Percentiles rank a stretch among this genome's conserved stretches.
Evolutionary conservation across 2,329 filamentous ascomycete genomes (phyloP).

Genomic region (Trichoderma guizhouense): DNA sequence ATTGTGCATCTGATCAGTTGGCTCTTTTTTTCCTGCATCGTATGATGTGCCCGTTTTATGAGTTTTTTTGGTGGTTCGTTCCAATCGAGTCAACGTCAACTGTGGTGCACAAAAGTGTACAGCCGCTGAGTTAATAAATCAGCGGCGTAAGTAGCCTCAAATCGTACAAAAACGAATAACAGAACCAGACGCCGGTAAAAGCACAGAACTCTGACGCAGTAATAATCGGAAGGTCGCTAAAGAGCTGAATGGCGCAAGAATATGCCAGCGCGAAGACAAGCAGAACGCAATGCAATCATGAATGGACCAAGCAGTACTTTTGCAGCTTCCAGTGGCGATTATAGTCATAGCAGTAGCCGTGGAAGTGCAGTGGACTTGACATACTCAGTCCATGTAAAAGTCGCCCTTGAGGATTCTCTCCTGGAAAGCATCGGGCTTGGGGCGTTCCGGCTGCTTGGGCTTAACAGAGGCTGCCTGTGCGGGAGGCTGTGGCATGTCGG

Average conservation of each 20-base stretch:
- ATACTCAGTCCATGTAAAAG: conserved; percentile 85
- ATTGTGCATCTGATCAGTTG: not conserved
- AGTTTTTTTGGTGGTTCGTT: not conserved
- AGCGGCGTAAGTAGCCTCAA: not conserved
- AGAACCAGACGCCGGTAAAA: not conserved
- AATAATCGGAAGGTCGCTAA: not conserved
- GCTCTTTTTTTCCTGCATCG: not conserved
- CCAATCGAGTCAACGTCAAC: not conserved
- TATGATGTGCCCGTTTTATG: not conserved
- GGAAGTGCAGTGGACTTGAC: not conserved
- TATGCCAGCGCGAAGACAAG: not conserved
- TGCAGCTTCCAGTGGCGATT: not conserved
- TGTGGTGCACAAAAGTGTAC: not conserved
- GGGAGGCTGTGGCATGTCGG: conserved; percentile 58
- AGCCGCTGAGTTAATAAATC: not conserved
- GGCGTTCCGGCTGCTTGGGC: conserved; percentile 45
- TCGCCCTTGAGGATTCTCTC: conserved; percentile 97
- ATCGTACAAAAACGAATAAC: conserved; percentile 4
- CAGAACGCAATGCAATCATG: conserved; percentile 6
- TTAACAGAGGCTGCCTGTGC: conserved; percentile 46
- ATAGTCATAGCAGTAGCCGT: not conserved
- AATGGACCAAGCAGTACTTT: not conserved
- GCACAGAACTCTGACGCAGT: not conserved
- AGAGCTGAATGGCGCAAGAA: not conserved
- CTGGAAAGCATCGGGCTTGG: conserved; percentile 90